A percentile compares a stretch with the other conserved stretches of the same genome.
Evolutionary conservation across 1,139 yeast species (phyloP).

Genomic region (Hyphopichia wangnamkhiaoensis): DNA sequence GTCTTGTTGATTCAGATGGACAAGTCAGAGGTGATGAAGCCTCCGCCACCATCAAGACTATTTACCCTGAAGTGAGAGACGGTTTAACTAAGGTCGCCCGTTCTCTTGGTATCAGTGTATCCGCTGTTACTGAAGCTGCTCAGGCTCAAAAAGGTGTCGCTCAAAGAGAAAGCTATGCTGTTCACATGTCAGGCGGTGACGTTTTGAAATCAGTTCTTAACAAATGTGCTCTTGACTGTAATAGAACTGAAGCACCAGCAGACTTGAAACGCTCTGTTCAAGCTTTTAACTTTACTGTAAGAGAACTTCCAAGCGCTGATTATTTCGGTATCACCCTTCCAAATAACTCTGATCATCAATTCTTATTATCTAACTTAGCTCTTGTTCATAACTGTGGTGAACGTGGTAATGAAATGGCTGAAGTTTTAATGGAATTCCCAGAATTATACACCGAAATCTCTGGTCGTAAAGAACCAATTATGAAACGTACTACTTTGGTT

Average conservation of each 20-base stretch:
- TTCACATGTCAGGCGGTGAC: slow-evolving; percentile 16
- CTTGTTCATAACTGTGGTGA: slow-evolving; percentile 67
- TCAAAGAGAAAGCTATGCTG: slow-evolving; percentile 8
- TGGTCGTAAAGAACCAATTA: slow-evolving; percentile 96
- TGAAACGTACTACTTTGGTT: slow-evolving; percentile 98
- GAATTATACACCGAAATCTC: slow-evolving; percentile 87
- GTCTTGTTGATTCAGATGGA: slow-evolving; percentile 40
- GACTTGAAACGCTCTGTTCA: slow-evolving; percentile 20
- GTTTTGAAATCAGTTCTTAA: slow-evolving; percentile 19
- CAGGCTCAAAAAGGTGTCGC: neutral
- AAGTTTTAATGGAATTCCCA: slow-evolving; percentile 99
- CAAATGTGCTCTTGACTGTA: slow-evolving; percentile 18
- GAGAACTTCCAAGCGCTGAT: slow-evolving; percentile 23
- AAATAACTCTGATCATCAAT: slow-evolving; percentile 39
- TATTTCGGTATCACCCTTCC: slow-evolving; percentile 43
- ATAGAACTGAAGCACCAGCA: slow-evolving; percentile 10
- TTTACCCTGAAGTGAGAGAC: slow-evolving; percentile 25
- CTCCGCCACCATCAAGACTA: slow-evolving; percentile 28
- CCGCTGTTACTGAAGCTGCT: slow-evolving; percentile 15
- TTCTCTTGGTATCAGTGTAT: slow-evolving; percentile 36
- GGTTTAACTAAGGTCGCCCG: slow-evolving; percentile 36
- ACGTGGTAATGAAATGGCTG: slow-evolving; percentile 99
- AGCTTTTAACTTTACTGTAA: slow-evolving; percentile 26
- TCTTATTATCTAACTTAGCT: slow-evolving; percentile 34
- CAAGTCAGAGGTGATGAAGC: slow-evolving; percentile 17